Percentiles rank a stretch among this genome's conserved stretches.
Evolutionary conservation across 2,329 filamentous ascomycete species (phyloP).

Genomic region (Stylonectria norvegica): DNA sequence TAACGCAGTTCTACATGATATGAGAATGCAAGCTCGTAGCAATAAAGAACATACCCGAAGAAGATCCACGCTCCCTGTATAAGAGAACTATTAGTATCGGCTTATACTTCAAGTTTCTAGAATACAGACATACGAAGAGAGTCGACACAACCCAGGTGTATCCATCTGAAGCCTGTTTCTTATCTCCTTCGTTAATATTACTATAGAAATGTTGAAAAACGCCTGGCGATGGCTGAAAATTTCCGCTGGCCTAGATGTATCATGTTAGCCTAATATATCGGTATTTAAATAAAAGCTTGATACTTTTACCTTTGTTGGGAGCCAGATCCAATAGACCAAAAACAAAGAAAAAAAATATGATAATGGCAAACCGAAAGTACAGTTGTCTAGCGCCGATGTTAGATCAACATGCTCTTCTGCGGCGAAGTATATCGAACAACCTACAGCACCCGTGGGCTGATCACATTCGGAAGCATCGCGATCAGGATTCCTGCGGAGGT

Average conservation of each 20-base stretch:
- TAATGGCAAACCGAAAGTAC: constrained; percentile 7
- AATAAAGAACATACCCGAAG: constrained; percentile 4
- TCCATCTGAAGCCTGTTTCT: background rate
- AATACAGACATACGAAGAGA: background rate
- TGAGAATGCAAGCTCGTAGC: constrained; percentile 1
- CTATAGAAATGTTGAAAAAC: background rate
- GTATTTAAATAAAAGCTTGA: background rate
- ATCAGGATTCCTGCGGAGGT: constrained; percentile 2
- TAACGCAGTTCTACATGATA: background rate
- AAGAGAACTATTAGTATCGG: background rate
- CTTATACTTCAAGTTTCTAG: background rate
- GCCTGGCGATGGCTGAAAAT: background rate
- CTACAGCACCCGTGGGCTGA: constrained; percentile 1
- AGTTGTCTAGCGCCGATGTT: background rate
- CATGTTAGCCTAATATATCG: too few species aligned
- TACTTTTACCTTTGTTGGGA: background rate
- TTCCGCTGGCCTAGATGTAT: background rate
- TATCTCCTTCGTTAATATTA: background rate
- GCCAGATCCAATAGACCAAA: background rate
- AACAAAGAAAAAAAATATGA: constrained; percentile 4
- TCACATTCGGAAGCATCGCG: constrained; percentile 5
- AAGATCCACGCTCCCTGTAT: background rate
- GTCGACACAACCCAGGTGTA: background rate
- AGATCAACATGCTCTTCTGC: background rate
- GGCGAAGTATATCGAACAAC: background rate